These are phyloP conservation scores for Candida bentonensis DNA, from an alignment of 805 yeast species.

Conservation along the genomic window DNA sequence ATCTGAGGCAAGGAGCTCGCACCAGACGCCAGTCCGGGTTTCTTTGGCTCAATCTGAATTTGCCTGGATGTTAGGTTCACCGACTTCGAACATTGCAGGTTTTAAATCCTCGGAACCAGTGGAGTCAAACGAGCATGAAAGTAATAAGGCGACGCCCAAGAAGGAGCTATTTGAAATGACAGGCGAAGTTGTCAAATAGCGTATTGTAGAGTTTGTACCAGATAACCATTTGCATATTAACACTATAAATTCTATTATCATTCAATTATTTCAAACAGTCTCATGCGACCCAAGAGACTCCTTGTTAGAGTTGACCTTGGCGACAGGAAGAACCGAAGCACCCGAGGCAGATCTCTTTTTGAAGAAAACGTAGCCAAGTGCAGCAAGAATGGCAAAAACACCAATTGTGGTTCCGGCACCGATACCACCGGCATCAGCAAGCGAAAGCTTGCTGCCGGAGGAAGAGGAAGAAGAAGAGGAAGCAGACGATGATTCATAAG, in stretches of 20 bases:
- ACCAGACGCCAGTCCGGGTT: constrained; percentile 8
- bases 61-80: constrained; percentile 15
- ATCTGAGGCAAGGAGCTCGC: constrained; percentile 1
- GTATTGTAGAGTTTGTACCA: no score
- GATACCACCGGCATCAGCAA: constrained; percentile 36
- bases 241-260: no score
- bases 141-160: not conserved
- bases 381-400: constrained; percentile 25
- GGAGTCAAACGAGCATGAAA: no score
- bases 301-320: not conserved
- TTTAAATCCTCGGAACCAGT: not conserved
- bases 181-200: constrained; percentile 4
- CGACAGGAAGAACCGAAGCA: not conserved
- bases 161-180: constrained; percentile 4
- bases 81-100: constrained; percentile 1
- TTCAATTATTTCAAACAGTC: no score
- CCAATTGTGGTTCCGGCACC: constrained; percentile 36
- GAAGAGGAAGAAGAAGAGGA: not conserved
- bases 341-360: constrained; percentile 5
- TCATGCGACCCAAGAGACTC: not conserved
- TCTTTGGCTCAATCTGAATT: constrained; percentile 15
- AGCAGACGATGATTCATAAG: not conserved
- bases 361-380: constrained; percentile 14
- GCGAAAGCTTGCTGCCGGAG: constrained; percentile 8
- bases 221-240: no score